Base-by-base conservation (phyloP, 768 basidiomycete genomes). In the Imleria badia region DNA sequence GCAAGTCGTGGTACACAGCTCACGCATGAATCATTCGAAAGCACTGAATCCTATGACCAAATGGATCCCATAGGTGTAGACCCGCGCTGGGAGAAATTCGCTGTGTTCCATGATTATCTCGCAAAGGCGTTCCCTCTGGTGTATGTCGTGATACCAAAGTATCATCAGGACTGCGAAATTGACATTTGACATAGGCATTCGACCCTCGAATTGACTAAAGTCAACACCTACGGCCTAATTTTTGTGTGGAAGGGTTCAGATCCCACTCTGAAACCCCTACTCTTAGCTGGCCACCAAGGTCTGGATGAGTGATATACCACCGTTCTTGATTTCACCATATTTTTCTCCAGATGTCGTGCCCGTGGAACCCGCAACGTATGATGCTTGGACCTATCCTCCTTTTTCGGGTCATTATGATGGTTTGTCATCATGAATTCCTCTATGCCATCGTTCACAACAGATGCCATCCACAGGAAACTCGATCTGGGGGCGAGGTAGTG, bases 331-430 rank as follows among this genome's bases (percentile, higher is more conserved):
- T 34, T 56, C 14, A 22, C 29, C 31, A 20, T 17, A 23, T 17
- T 34, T 39, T 45, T 20, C 10, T 45, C 15, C 35, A 85, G 87
- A 89, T 59, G 86, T 87, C 6, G 87, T 89, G 6, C 87, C 86
- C 6, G 86, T 87, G 9, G 76, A 82, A 22, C 76, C 78, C 3
- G 71, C 73, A 5, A 85, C 85, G 0, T 69, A 79, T 19, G 75
- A 77, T 54, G 67, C 78, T 54, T 89, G 87, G 87, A 75, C 66
- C 6, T 60, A 84, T 52, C 83, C 84, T 4, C 83, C 86, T 3
- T 88, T 81, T 63, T 84, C 82, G 26, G 87, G 87, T 0, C 64
- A 77, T 51, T 85, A 75, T 58, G 84, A 85, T 56, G 84, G 83
- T 78, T 26, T 42, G 51, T 49, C 23, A 17, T 43, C 19, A 15